phyloP scores from a whole-genome alignment of 208 protist genomes.

The Trypanosomatidae sp. region DNA sequence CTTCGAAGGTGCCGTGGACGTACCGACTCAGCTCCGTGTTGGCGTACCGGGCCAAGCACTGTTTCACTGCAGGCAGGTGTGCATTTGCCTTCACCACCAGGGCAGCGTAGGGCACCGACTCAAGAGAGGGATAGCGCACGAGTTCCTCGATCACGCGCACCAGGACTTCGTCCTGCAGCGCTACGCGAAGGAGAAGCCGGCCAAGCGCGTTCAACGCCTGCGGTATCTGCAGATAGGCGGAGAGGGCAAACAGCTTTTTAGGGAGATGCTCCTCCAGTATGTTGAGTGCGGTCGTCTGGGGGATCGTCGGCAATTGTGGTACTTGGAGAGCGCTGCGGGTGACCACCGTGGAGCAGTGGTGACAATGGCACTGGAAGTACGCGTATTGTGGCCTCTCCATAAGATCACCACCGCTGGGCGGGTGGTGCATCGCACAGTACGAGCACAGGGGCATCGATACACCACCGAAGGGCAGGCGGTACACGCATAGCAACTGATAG shows the following conservation, averaged over 20 bases:
- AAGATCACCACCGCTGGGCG: conserved; percentile 26
- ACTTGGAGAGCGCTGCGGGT: not conserved
- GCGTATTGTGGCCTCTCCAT: conserved; percentile 40
- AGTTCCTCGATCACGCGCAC: conserved; percentile 44
- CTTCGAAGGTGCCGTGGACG: conserved; percentile 44
- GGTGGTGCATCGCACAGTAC: conserved; percentile 53
- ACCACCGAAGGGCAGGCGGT: conserved; percentile 25
- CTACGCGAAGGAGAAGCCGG: conserved; percentile 62
- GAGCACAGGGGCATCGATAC: conserved; percentile 42
- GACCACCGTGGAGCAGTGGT: conserved; percentile 15
- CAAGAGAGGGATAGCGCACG: conserved; percentile 23
- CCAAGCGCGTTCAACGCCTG: conserved; percentile 61
- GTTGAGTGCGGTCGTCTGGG: conserved; percentile 34
- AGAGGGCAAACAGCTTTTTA: conserved; percentile 11
- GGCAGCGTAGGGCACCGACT: conserved; percentile 27
- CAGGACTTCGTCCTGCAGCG: conserved; percentile 27
- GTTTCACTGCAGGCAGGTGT: conserved; percentile 15
- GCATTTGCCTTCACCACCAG: conserved; percentile 31
- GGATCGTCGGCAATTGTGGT: conserved; percentile 34
- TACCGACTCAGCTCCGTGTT: conserved; percentile 38
- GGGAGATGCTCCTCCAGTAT: conserved; percentile 38
- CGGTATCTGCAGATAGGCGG: conserved; percentile 22
- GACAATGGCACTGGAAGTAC: conserved; percentile 72
- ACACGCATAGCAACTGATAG: conserved; percentile 58
- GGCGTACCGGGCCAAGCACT: conserved; percentile 16